Percentiles rank a stretch among this genome's conserved stretches.
phyloP scores from a whole-genome alignment of 2,329 filamentous ascomycete species.

The Beauveria medogensis region DNA sequence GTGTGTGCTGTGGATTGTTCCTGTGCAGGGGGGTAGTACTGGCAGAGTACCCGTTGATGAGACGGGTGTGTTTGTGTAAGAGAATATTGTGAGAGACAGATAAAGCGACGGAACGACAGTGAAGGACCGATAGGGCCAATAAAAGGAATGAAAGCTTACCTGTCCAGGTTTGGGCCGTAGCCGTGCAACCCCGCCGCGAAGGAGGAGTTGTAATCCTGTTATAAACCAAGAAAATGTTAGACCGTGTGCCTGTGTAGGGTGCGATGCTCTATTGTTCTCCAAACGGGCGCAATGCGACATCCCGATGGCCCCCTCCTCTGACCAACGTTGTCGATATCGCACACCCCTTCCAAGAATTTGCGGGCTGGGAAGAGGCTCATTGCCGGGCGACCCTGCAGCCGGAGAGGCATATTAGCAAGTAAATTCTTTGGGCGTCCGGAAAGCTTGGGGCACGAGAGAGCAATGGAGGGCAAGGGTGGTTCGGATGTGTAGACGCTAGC shows the following conservation, averaged over 20 bases:
- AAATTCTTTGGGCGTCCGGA: neutral
- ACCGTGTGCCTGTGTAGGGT: neutral
- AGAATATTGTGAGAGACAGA: neutral
- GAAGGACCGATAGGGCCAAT: slow-evolving; percentile 10
- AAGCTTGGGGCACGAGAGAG: neutral
- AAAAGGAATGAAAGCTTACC: slow-evolving; percentile 32
- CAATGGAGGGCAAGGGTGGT: neutral
- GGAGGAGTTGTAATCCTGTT: slow-evolving; percentile 49
- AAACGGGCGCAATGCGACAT: slow-evolving; percentile 1
- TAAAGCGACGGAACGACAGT: neutral
- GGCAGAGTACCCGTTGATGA: neutral
- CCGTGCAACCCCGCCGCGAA: slow-evolving; percentile 29
- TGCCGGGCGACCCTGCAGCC: neutral
- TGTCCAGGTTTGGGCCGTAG: slow-evolving; percentile 44
- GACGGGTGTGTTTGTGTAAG: slow-evolving; percentile 2
- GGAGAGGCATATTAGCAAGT: slow-evolving; percentile 3
- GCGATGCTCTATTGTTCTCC: slow-evolving; percentile 1
- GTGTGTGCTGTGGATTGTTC: neutral
- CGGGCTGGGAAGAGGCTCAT: neutral
- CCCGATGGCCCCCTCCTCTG: slow-evolving; percentile 3
- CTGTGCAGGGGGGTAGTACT: neutral
- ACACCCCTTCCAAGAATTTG: neutral
- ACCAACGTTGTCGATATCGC: neutral
- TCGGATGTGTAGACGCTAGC: slow-evolving; percentile 4
- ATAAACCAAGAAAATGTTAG: slow-evolving; percentile 14